Conservation (phyloP, 2,329 filamentous ascomycete genomes). For the Diaporthe eres region DNA sequence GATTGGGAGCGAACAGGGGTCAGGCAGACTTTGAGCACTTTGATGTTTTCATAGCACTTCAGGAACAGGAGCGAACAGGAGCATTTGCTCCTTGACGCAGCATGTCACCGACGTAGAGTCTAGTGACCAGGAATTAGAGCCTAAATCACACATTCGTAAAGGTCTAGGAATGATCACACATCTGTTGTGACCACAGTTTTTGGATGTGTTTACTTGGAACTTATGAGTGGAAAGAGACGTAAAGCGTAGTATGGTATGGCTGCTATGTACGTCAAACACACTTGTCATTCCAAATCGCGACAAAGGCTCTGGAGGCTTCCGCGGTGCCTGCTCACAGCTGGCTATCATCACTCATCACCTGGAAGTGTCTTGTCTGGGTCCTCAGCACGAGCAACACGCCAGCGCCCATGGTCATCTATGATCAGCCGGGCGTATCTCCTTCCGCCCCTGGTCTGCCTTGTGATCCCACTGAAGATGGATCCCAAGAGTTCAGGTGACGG, state of each 20-base stretch:
- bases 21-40: neutral
- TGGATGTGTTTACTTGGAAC: neutral
- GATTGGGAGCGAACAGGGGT: neutral
- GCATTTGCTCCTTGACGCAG: neutral
- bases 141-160: neutral
- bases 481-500: slow-evolving; percentile 25
- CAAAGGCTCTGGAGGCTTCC: too few relatives aligned
- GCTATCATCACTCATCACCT: slow-evolving; percentile 7
- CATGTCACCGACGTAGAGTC: neutral
- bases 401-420: slow-evolving; percentile 36
- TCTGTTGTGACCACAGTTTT: neutral
- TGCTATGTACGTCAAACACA: neutral
- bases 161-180: too few relatives aligned
- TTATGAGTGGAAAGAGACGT: neutral
- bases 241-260: neutral
- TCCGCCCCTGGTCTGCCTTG: neutral
- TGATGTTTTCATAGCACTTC: slow-evolving; percentile 28
- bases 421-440: slow-evolving; percentile 24
- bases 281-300: neutral
- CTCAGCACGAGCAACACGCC: slow-evolving; percentile 27
- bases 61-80: neutral
- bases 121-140: neutral
- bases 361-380: neutral
- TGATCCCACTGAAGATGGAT: slow-evolving; percentile 26
- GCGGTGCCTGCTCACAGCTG: neutral